These are phyloP conservation scores for Solanum sejunctum DNA, from an alignment of 257 asterid species.

Conservation along the genomic window DNA sequence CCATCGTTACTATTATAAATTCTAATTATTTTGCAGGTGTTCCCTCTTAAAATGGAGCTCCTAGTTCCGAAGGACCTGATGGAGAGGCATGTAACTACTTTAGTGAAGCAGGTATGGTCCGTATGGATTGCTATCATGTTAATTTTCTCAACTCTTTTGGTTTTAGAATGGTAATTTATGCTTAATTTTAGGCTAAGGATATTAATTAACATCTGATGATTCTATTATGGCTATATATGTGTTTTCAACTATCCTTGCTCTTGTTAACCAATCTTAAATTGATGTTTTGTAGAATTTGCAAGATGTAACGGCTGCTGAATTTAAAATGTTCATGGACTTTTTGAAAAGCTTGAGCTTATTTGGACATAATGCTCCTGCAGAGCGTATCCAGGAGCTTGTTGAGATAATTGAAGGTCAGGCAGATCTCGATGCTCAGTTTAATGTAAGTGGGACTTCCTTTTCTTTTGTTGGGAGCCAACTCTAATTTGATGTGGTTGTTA, in stretches of 20 bases:
- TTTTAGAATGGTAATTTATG: background rate
- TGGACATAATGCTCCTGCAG: slow-evolving; percentile 70
- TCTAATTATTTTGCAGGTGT: slow-evolving; percentile 42
- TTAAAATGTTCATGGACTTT: slow-evolving; percentile 79
- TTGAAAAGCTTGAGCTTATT: slow-evolving; percentile 85
- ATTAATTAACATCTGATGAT: background rate
- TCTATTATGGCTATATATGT: background rate
- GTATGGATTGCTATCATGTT: background rate
- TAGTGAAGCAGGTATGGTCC: slow-evolving; percentile 68
- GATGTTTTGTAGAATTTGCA: slow-evolving; percentile 61
- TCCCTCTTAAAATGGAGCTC: slow-evolving; percentile 73
- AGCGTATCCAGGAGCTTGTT: slow-evolving; percentile 90
- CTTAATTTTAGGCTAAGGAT: background rate
- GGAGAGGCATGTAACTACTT: slow-evolving; percentile 80
- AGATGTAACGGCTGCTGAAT: slow-evolving; percentile 86
- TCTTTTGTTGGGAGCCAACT: background rate
- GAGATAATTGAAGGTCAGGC: slow-evolving; percentile 98
- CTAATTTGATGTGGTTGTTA: background rate
- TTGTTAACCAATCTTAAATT: background rate
- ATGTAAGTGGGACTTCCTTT: slow-evolving; percentile 38
- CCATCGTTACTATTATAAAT: background rate
- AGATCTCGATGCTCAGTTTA: slow-evolving; percentile 85
- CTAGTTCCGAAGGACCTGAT: slow-evolving; percentile 74
- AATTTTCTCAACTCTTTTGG: background rate
- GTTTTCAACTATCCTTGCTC: background rate